Conservation (phyloP, 2,329 filamentous ascomycete species). For the Alternaria alternata region DNA sequence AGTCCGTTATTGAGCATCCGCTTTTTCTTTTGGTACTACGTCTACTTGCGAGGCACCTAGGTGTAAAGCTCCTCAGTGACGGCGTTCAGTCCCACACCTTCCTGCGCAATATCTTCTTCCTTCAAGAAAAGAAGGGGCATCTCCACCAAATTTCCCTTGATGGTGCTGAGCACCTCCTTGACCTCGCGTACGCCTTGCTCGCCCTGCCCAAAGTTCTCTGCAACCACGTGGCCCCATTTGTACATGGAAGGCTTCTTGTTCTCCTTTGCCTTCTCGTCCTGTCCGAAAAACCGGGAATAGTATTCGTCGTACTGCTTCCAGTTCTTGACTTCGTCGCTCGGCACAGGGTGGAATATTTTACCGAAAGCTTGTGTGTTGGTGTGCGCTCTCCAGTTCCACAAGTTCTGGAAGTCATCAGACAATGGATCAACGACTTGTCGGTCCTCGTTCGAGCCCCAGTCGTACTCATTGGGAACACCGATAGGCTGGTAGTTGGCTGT, state of each 20-base stretch:
- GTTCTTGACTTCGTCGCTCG: slow-evolving; percentile 70
- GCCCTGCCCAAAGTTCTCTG: slow-evolving; percentile 56
- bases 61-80: slow-evolving; percentile 60
- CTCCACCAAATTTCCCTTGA: slow-evolving; percentile 73
- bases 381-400: slow-evolving; percentile 77
- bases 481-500: slow-evolving; percentile 67
- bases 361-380: slow-evolving; percentile 83
- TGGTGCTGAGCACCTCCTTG: slow-evolving; percentile 74
- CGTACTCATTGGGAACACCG: slow-evolving; percentile 62
- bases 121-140: slow-evolving; percentile 91
- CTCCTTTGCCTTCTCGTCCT: slow-evolving; percentile 52
- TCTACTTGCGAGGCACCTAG: slow-evolving; percentile 23
- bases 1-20: background rate
- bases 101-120: slow-evolving; percentile 85
- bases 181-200: slow-evolving; percentile 56
- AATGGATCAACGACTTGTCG: slow-evolving; percentile 76
- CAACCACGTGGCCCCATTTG: slow-evolving; percentile 85
- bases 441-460: slow-evolving; percentile 58
- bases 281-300: slow-evolving; percentile 70
- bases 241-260: slow-evolving; percentile 66
- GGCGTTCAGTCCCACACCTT: slow-evolving; percentile 69
- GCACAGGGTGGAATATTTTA: slow-evolving; percentile 82
- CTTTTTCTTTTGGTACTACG: background rate
- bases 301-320: slow-evolving; percentile 79
- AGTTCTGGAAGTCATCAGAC: slow-evolving; percentile 69